Evolutionary conservation across 345 rosid species (phyloP).

Genomic region (Eucalyptus tenuipes): DNA sequence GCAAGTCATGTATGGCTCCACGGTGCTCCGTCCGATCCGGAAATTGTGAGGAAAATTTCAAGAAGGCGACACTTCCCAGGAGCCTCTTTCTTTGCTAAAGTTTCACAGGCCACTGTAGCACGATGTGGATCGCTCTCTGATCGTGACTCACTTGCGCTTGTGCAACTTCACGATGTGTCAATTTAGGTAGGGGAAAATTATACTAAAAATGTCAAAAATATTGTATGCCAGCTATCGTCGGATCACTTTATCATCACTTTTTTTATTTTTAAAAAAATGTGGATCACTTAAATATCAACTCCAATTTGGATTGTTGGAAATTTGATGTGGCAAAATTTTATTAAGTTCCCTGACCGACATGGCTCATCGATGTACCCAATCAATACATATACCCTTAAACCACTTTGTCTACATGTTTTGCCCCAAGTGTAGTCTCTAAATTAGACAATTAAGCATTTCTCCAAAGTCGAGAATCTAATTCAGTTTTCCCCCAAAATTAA

Average conservation of each 20-base stretch:
- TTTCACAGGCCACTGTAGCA: not conserved
- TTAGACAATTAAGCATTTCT: not conserved
- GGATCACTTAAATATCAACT: no score
- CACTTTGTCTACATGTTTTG: not conserved
- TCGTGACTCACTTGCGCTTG: not conserved
- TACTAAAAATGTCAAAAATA: no score
- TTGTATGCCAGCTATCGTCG: fast-evolving
- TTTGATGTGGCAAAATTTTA: no score
- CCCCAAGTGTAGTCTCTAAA: not conserved
- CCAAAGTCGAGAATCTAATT: not conserved
- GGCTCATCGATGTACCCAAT: not conserved
- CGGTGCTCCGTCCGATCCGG: not conserved
- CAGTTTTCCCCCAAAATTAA: no score
- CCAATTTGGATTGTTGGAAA: no score
- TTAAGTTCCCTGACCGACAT: fast-evolving
- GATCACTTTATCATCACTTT: no score
- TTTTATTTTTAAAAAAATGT: no score
- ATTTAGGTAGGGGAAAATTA: not conserved
- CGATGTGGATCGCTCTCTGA: not conserved
- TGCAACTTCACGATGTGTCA: not conserved
- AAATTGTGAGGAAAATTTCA: not conserved
- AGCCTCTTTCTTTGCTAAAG: not conserved
- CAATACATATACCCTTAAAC: no score
- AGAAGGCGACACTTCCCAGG: not conserved
- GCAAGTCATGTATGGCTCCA: not conserved